Conservation (phyloP, 148 eudicot species). For the Heliosperma pusillum region DNA sequence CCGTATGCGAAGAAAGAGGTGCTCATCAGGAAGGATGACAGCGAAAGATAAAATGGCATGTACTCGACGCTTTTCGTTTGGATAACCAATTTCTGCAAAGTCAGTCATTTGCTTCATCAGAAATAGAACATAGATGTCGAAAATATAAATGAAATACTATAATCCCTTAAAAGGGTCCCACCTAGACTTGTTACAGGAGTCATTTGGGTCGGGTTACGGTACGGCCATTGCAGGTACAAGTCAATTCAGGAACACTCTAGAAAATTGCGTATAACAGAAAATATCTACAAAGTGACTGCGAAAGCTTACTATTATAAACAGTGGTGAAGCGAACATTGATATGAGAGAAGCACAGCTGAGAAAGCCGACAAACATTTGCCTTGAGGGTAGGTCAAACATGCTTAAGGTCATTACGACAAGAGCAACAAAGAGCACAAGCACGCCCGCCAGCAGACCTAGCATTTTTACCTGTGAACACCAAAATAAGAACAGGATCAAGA, state of each 20-base stretch:
- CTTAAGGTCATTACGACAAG: conserved; percentile 47
- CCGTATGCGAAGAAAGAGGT: conserved; percentile 67
- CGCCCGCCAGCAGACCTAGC: conserved; percentile 51
- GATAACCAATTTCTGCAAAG: conserved; percentile 65
- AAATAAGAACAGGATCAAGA: background rate
- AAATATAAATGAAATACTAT: background rate
- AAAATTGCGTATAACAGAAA: background rate
- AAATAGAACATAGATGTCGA: background rate
- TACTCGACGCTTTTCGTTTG: conserved; percentile 75
- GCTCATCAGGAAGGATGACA: conserved; percentile 86
- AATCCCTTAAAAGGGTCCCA: background rate
- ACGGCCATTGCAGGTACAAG: background rate
- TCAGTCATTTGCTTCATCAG: conserved; percentile 11
- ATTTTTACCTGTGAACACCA: conserved; percentile 53
- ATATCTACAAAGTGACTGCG: background rate
- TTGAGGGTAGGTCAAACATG: conserved; percentile 33
- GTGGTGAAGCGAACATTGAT: conserved; percentile 91
- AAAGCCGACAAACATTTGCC: conserved; percentile 57
- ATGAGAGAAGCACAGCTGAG: conserved; percentile 65
- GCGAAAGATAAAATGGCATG: conserved; percentile 91
- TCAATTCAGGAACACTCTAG: background rate
- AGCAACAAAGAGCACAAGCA: conserved; percentile 44
- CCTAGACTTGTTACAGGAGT: background rate
- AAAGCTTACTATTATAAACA: conserved; percentile 68
- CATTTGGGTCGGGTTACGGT: background rate